Percentiles rank a stretch among this genome's conserved stretches.
phyloP scores from a whole-genome alignment of 176 grass and related monocot species.

The Rhynchospora pubera region DNA sequence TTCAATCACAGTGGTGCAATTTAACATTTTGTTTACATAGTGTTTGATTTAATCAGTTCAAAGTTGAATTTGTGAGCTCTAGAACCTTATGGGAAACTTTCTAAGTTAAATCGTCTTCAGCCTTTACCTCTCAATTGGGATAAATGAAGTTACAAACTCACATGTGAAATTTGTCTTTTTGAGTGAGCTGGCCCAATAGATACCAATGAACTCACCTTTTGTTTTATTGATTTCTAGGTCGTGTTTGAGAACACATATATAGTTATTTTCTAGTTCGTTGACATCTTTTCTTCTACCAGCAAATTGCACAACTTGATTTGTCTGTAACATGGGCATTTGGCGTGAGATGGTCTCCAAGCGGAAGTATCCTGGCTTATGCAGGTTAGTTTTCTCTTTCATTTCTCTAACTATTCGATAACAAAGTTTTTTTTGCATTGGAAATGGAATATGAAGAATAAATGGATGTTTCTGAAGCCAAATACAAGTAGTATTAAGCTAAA shows the following conservation, averaged over 20 bases:
- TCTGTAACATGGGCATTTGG: slow-evolving; percentile 90
- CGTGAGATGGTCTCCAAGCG: slow-evolving; percentile 93
- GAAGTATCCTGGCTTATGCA: slow-evolving; percentile 88
- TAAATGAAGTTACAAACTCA: background rate
- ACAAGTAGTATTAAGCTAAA: background rate
- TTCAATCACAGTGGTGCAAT: background rate
- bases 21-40: background rate
- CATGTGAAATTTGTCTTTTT: background rate
- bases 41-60: background rate
- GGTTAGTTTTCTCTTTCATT: slow-evolving; percentile 35
- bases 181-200: background rate
- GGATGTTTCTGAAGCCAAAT: background rate
- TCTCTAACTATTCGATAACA: background rate
- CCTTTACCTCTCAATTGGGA: background rate
- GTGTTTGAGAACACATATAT: background rate
- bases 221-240: background rate
- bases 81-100: background rate
- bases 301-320: slow-evolving; percentile 96
- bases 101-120: background rate
- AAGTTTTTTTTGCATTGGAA: background rate
- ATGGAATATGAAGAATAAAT: background rate
- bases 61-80: background rate
- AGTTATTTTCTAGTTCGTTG: background rate
- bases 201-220: background rate
- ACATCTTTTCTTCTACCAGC: slow-evolving; percentile 43